Percentiles rank a stretch among this genome's conserved stretches.
Conservation (phyloP, 495 filamentous ascomycete genomes). For the Xylaria curta region DNA sequence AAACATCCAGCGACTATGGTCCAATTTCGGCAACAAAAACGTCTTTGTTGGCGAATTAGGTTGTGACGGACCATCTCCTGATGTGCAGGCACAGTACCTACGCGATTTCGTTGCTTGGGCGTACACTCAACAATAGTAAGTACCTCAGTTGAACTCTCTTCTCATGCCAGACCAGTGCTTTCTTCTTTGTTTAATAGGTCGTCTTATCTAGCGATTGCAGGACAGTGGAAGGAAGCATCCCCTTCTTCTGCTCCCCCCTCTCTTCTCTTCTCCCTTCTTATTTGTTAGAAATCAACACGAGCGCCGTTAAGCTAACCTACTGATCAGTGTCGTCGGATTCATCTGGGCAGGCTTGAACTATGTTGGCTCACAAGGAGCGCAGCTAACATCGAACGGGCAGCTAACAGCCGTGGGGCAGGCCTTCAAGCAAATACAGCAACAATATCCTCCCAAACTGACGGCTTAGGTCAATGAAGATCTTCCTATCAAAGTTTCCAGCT, state of each 20-base stretch:
- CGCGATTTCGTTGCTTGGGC: slow-evolving; percentile 7
- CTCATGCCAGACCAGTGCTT: not conserved
- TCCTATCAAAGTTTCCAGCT: not conserved
- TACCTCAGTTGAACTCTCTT: not conserved
- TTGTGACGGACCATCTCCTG: not conserved
- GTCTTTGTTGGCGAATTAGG: slow-evolving; percentile 1
- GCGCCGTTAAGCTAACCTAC: not conserved
- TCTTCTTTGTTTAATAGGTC: not conserved
- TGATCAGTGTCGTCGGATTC: not conserved
- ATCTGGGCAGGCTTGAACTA: slow-evolving; percentile 1
- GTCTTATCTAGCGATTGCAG: too few relatives aligned
- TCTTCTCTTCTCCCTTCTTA: not conserved
- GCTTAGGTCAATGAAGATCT: not conserved
- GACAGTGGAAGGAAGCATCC: too few relatives aligned
- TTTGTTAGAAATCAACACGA: not conserved
- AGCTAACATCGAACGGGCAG: not conserved
- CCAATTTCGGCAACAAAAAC: not conserved
- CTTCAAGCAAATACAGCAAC: slow-evolving; percentile 7
- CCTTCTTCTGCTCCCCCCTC: not conserved
- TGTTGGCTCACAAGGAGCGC: not conserved
- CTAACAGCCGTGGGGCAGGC: not conserved
- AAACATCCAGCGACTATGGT: not conserved
- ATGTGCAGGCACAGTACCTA: not conserved
- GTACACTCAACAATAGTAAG: slow-evolving; percentile 11
- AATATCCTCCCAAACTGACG: not conserved